Evolutionary conservation across 768 basidiomycete species (phyloP).

Genomic region (Leccinum uliginosum): DNA sequence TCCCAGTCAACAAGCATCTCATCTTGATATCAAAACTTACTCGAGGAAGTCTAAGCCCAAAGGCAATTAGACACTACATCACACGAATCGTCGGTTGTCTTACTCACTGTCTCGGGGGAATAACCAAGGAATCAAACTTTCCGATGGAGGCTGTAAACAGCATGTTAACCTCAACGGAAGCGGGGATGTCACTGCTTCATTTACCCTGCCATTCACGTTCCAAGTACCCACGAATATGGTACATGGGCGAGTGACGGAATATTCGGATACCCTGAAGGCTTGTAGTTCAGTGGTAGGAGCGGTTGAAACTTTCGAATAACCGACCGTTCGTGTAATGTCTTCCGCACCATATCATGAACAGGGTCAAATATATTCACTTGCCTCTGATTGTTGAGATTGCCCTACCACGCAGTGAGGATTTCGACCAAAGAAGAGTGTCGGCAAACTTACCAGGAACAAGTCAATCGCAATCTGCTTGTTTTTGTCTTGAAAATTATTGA

Average conservation of each 20-base stretch:
- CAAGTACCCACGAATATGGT: conserved; percentile 87
- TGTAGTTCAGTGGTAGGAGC: neutral
- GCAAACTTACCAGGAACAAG: conserved; percentile 76
- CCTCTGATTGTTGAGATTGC: conserved; percentile 83
- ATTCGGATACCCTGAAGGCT: conserved; percentile 63
- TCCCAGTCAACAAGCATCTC: conserved; percentile 23
- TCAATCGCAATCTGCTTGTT: conserved; percentile 93
- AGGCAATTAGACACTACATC: neutral
- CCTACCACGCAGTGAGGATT: conserved; percentile 45
- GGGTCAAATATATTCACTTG: conserved; percentile 93
- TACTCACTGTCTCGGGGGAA: conserved; percentile 76
- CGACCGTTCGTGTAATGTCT: conserved; percentile 65
- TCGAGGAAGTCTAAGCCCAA: conserved; percentile 15
- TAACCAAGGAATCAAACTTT: conserved; percentile 85
- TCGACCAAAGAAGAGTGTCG: neutral
- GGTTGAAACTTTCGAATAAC: conserved; percentile 6
- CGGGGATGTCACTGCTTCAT: conserved; percentile 16
- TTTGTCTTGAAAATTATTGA: conserved; percentile 97
- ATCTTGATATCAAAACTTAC: conserved; percentile 7
- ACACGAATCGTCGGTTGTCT: neutral
- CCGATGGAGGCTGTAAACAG: conserved; percentile 57
- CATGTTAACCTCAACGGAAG: conserved; percentile 8
- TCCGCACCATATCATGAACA: conserved; percentile 81
- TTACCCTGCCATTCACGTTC: conserved; percentile 90
- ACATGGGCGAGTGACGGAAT: conserved; percentile 70